These are phyloP conservation scores for Trametes elegans DNA, from an alignment of 768 basidiomycete species.

Conservation along the genomic window DNA sequence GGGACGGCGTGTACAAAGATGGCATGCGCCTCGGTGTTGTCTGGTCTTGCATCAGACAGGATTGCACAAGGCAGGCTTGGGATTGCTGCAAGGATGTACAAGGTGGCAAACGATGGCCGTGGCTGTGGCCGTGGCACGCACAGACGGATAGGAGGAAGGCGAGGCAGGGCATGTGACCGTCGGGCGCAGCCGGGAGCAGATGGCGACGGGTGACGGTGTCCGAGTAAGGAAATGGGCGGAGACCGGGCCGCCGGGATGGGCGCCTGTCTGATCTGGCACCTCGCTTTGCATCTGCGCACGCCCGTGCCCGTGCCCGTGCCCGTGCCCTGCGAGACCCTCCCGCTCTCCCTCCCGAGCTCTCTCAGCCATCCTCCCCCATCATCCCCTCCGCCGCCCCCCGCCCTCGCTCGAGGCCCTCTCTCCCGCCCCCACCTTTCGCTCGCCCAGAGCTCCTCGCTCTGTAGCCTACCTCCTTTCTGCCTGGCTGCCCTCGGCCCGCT, in stretches of 20 bases:
- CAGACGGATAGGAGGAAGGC: not conserved
- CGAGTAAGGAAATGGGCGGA: slow-evolving; percentile 1
- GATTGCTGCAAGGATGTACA: not conserved
- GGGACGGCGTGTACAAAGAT: not conserved
- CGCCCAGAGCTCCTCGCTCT: not conserved
- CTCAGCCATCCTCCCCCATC: not conserved
- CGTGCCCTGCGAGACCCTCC: not conserved
- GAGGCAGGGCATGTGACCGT: slow-evolving; percentile 7
- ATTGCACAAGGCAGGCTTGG: not conserved
- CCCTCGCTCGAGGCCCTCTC: not conserved
- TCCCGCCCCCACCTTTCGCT: not conserved
- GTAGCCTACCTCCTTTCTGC: not conserved
- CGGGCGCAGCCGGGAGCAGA: slow-evolving; percentile 4
- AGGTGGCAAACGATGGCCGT: too few species aligned
- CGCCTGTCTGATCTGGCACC: not conserved
- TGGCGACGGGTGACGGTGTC: slow-evolving; percentile 11
- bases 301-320: not conserved
- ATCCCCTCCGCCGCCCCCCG: not conserved
- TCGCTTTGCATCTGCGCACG: not conserved
- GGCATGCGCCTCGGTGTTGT: too few species aligned
- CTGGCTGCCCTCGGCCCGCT: not conserved
- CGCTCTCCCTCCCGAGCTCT: not conserved
- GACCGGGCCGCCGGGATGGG: slow-evolving; percentile 1
- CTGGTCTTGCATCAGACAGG: too few species aligned
- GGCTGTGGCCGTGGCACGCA: slow-evolving; percentile 3